These are phyloP conservation scores for Spongiforma sp. DNA, from an alignment of 1,284 basidiomycete genomes.

Conservation along the genomic window DNA sequence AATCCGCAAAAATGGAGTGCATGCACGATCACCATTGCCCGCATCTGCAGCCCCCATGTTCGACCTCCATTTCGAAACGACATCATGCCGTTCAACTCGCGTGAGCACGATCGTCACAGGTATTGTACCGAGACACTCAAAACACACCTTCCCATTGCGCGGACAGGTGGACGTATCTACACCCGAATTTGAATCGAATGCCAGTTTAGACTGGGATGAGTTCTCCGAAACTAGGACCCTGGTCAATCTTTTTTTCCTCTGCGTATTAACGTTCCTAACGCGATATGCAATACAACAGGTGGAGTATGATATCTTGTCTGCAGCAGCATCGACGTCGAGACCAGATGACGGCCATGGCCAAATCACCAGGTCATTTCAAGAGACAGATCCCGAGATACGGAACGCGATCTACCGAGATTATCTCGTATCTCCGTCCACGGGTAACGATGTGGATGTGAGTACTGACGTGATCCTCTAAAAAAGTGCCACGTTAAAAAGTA, in stretches of 20 bases:
- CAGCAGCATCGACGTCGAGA: background rate
- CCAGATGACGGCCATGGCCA: background rate
- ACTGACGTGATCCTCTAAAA: background rate
- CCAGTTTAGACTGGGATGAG: background rate
- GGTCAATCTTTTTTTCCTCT: slow-evolving; percentile 4
- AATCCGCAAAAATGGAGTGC: too few relatives aligned
- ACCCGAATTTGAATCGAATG: too few relatives aligned
- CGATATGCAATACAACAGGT: background rate
- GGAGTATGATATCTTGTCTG: background rate
- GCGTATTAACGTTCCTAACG: background rate
- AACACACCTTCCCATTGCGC: too few relatives aligned
- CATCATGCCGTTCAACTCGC: too few relatives aligned
- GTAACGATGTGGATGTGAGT: slow-evolving; percentile 3
- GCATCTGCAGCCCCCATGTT: too few relatives aligned
- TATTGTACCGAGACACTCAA: too few relatives aligned
- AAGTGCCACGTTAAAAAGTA: background rate
- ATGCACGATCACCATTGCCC: too few relatives aligned
- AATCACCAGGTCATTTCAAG: slow-evolving; percentile 19
- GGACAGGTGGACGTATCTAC: too few relatives aligned
- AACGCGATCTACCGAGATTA: slow-evolving; percentile 17
- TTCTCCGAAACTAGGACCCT: slow-evolving; percentile 20
- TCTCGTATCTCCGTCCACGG: slow-evolving; percentile 2
- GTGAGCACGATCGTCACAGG: too few relatives aligned
- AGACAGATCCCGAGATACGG: slow-evolving; percentile 2
- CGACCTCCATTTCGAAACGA: too few relatives aligned